Conservation (phyloP, 2,329 filamentous ascomycete species). For the Xylaria polymorpha region DNA sequence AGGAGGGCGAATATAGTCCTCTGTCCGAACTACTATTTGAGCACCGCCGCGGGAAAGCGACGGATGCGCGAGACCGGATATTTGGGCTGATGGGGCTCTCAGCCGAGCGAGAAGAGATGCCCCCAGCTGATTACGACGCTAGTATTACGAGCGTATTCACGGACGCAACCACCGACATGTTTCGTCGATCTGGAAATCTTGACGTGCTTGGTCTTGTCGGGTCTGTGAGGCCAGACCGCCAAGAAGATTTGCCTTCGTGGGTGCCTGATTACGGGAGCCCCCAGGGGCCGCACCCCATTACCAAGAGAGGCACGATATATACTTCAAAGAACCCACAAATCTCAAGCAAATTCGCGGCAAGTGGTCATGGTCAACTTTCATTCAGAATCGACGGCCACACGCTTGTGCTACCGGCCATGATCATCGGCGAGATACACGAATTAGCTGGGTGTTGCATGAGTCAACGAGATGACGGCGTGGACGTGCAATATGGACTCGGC, state of each 20-base stretch:
- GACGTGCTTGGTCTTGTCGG: conserved; percentile 28
- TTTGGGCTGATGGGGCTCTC: conserved; percentile 29
- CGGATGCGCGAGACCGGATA: conserved; percentile 27
- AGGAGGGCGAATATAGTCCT: conserved; percentile 22
- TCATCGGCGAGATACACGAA: conserved; percentile 26
- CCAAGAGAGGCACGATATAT: conserved; percentile 28
- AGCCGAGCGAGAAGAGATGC: conserved; percentile 30
- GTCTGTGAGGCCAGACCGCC: conserved; percentile 26
- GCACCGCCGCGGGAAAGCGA: conserved; percentile 29
- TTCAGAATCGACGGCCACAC: conserved; percentile 22
- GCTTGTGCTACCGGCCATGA: conserved; percentile 29
- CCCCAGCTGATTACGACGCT: conserved; percentile 24
- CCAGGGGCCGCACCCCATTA: conserved; percentile 30
- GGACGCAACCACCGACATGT: conserved; percentile 19
- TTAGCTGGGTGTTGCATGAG: conserved; percentile 19
- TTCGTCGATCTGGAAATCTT: conserved; percentile 25
- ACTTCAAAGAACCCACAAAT: conserved; percentile 26
- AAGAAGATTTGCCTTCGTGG: conserved; percentile 30
- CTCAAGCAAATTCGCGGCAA: conserved; percentile 23
- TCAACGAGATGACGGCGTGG: conserved; percentile 28
- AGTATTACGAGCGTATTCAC: conserved; percentile 24
- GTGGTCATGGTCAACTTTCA: conserved; percentile 20
- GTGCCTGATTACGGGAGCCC: conserved; percentile 32
- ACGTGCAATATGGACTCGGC: conserved; percentile 25
- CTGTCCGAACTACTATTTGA: conserved; percentile 29